Base-by-base conservation (phyloP, 2,329 filamentous ascomycete species). In the Fusarium subglutinans region DNA sequence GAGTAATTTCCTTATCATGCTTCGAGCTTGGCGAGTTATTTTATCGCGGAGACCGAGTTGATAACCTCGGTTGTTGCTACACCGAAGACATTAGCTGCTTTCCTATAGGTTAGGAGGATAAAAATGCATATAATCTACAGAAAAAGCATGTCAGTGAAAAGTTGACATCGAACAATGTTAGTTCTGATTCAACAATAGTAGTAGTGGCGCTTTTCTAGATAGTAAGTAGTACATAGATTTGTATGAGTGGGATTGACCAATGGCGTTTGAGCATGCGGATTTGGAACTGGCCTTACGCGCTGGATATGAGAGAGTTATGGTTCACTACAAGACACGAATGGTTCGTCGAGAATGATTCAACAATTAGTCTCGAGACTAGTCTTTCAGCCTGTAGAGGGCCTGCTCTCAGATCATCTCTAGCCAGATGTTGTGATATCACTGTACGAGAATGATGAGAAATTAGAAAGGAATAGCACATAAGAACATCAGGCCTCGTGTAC, bases 61-160 rank as follows among this genome's bases (percentile, higher is more conserved):
- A 14, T 33, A 50, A 62, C 67, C 55, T 74, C 71, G 71, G 67
- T 41, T 69, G 62, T 55, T 64, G 8, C 15, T 72, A 30, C 38
- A 54, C 67, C 55, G 71, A 72, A 59, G 62, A 28, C 26, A 43
- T 56, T n/a, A 38, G 13, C n/a, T 11, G n/a, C n/a, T 37, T 24
- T 17, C 0, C 30, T 51, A 35, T 26, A 53, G 48, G 22, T 24
- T 35, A 53, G 50, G 13, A 37, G 50, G 13, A 48, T 22, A 0
- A 22, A 10, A 11, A 22, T 11, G 18, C 6, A 3, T 47, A 9
- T 28, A 22, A 44, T 8, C 14, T 3, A 9, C 9, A 18, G 35
- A 37, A 37, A 18, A 4, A 5, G 35, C 22, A 24, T 18, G n/a
- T 9, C 3, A 20, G 11, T 26, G n/a, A 13, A 11, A 45, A 18